Evolutionary conservation across 1,284 basidiomycete genomes (phyloP).

Genomic region (Pterula multifida): DNA sequence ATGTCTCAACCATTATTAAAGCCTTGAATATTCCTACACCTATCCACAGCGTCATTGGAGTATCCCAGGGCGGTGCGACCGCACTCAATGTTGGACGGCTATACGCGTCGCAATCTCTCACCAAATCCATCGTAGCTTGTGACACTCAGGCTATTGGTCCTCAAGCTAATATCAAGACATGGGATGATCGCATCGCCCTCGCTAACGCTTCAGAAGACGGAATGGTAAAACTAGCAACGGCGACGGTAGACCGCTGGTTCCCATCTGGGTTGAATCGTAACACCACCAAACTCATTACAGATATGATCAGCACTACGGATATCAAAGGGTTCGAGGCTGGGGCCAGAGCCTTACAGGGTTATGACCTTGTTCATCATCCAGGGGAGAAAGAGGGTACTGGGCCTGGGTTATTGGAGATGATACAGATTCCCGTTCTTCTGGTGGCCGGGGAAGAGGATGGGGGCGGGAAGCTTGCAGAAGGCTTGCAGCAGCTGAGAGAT

Average conservation of each 20-base stretch:
- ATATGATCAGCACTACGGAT: slow-evolving; percentile 25
- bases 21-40: slow-evolving; percentile 22
- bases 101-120: slow-evolving; percentile 14
- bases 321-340: slow-evolving; percentile 31
- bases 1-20: slow-evolving; percentile 23
- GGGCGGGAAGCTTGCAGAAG: slow-evolving; percentile 27
- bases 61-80: slow-evolving; percentile 36
- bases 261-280: slow-evolving; percentile 11
- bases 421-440: slow-evolving; percentile 21
- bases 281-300: slow-evolving; percentile 18
- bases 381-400: slow-evolving; percentile 10
- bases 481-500: slow-evolving; percentile 20
- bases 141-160: slow-evolving; percentile 32
- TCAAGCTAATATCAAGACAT: slow-evolving; percentile 30
- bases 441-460: slow-evolving; percentile 35
- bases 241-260: slow-evolving; percentile 33
- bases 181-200: slow-evolving; percentile 29
- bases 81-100: slow-evolving; percentile 27
- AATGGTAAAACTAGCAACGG: slow-evolving; percentile 25
- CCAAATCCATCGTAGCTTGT: slow-evolving; percentile 27
- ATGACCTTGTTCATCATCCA: slow-evolving; percentile 21
- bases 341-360: slow-evolving; percentile 29
- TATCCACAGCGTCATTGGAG: slow-evolving; percentile 30
- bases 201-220: slow-evolving; percentile 17
- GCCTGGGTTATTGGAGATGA: slow-evolving; percentile 15